Conservation (phyloP, 768 basidiomycete genomes). For the Lyophyllum shimeji region DNA sequence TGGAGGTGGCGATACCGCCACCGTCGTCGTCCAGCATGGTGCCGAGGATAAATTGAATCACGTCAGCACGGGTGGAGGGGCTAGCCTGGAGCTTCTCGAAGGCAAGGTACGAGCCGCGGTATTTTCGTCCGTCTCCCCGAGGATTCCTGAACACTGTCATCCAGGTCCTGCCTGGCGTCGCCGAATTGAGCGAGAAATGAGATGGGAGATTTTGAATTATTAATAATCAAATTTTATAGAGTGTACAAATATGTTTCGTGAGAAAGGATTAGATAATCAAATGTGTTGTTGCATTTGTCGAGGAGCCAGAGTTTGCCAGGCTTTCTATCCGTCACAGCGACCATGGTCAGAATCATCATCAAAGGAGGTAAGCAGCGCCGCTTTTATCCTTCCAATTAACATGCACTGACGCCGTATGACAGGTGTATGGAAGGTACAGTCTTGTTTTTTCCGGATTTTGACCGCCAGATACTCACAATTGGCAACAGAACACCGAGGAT, state of each 20-base stretch:
- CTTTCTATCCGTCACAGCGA: neutral
- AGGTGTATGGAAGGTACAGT: conserved; percentile 80
- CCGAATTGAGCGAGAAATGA: conserved; percentile 83
- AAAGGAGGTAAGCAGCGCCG: conserved; percentile 66
- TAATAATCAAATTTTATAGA: conserved; percentile 5
- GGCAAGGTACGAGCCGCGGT: conserved; percentile 73
- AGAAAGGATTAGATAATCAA: conserved; percentile 15
- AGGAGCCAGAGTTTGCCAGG: neutral
- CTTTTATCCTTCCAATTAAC: neutral
- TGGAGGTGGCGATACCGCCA: conserved; percentile 96
- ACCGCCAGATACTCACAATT: neutral
- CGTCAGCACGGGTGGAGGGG: conserved; percentile 94
- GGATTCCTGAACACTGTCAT: conserved; percentile 13
- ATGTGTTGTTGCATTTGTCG: neutral
- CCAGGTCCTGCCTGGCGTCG: conserved; percentile 87
- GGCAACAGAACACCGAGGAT: conserved; percentile 84
- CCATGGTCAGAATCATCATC: conserved; percentile 88
- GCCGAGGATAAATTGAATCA: conserved; percentile 92
- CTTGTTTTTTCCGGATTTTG: neutral
- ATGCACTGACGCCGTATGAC: conserved; percentile 9
- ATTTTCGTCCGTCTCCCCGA: neutral
- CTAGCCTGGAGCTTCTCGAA: conserved; percentile 93
- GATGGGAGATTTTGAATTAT: neutral
- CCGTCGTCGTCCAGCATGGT: conserved; percentile 82
- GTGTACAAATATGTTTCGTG: neutral